phyloP scores from a whole-genome alignment of 2,329 filamentous ascomycete genomes.

The Diaporthe caulivora region DNA sequence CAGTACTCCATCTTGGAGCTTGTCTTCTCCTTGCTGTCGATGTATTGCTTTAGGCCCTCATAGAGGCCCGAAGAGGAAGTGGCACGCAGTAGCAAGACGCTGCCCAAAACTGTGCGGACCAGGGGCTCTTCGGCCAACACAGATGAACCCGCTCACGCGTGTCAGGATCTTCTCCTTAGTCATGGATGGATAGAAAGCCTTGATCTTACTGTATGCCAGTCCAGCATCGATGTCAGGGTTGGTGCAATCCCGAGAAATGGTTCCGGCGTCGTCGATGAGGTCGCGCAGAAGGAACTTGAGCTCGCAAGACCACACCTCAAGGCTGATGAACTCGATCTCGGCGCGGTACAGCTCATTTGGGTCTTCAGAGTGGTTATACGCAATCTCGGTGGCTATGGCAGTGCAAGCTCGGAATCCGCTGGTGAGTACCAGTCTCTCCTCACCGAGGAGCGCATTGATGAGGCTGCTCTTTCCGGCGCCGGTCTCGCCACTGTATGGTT shows the following conservation, averaged over 20 bases:
- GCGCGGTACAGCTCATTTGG: constrained; percentile 58
- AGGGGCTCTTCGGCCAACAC: constrained; percentile 55
- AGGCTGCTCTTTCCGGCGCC: constrained; percentile 73
- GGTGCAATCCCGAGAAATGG: constrained; percentile 48
- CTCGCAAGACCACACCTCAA: constrained; percentile 65
- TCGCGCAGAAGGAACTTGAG: constrained; percentile 62
- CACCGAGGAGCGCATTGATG: constrained; percentile 73
- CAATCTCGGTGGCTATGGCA: constrained; percentile 71
- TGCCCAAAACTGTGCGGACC: constrained; percentile 60
- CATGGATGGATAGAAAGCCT: constrained; percentile 57
- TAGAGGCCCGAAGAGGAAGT: constrained; percentile 57
- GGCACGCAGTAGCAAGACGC: constrained; percentile 53
- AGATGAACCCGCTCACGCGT: constrained; percentile 47
- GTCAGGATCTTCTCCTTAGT: constrained; percentile 55
- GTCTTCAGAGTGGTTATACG: constrained; percentile 62
- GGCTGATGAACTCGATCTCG: constrained; percentile 69
- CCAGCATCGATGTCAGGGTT: constrained; percentile 49
- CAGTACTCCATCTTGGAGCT: constrained; percentile 51
- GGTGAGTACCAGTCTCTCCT: constrained; percentile 62
- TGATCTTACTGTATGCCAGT: constrained; percentile 64
- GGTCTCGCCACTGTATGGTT: constrained; percentile 61
- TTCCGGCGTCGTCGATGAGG: constrained; percentile 53
- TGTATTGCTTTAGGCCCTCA: constrained; percentile 58
- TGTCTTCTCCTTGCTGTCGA: constrained; percentile 67
- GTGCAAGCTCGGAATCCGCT: constrained; percentile 72